Evolutionary conservation across 768 basidiomycete species (phyloP), one percentile per base, ranked within the genome.

Genomic region (Exidia glandulosa): DNA sequence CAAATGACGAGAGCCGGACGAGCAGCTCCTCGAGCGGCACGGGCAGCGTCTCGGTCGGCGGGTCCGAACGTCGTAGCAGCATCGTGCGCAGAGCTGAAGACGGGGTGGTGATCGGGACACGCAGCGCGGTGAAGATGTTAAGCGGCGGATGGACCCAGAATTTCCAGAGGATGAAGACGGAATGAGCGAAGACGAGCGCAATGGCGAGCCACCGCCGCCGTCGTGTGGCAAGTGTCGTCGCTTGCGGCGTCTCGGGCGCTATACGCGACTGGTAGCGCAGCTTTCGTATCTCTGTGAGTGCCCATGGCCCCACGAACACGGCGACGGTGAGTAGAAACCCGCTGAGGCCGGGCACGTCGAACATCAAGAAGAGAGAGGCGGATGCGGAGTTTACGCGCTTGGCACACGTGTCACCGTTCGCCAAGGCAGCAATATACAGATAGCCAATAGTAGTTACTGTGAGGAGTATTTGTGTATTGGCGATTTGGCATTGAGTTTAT

Each of bases 121-220:
- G 65, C n/a, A 88, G 72, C 2, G 74, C 70, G 37, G 72, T 73
- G 68, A 87, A 90, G 32, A 90, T 67, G 66, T 88, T 88, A 52
- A 77, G 76, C 9, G 87, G 84, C 56, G 76, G 77, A 27, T 72
- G 68, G 14, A 81, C 69, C 32, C 81, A 66, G 9, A 84, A 60
- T 27, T 66, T 67, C 65, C 82, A 75, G 19, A 83, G 68, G 25
- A 78, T 71, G 63, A 75, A 79, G 27, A 84, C 65, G 0, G 83
- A 76, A 64, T 87, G 82, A 14, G 61, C 41, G 23, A 57, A 14
- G 10, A 63, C 23, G 37, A 59, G 56, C 34, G 32, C 29, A 30
- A 62, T 54, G 36, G 19, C 9, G 33, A 59, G 56, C 56, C 32
- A 33, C 33, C 59, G 50, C 14, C 56, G 56, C 6, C 19, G 33